Evolutionary conservation across 306 rosid species (phyloP), one percentile per base, ranked within the genome.

Genomic region (Alnus glutinosa): DNA sequence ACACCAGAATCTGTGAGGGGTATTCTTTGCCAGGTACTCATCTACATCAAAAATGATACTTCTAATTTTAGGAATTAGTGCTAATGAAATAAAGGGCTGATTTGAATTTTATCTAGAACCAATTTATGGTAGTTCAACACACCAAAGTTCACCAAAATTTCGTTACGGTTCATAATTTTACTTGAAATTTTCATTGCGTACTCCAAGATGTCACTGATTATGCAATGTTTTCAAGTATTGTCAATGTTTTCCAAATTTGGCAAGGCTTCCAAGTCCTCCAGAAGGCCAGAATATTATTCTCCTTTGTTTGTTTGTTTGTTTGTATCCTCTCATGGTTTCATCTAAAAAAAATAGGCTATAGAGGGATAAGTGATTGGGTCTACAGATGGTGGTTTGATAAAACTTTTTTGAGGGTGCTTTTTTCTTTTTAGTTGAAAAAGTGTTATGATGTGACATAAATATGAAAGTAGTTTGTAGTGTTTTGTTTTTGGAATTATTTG

Each of bases 11-110:
- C 97, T 19, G 97, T 94, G 77, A 89, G 84, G 88, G 89, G 73
- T 77, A 89, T 94, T 84, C 97, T 94, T 70, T 81, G 89, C 83
- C 97, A 94, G 98, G 98, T 94, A 91, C 62, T 84, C 75, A 72
- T 58, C 44, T 72, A 54, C 75, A 66, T 73, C 61, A 46, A 63
- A 16, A 34, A 30, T 64, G 52, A 36, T 57, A 16, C 46, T 51
- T 51, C 7, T 77, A 7, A 69, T 55, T 34, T 80, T 12, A 75
- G 42, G 55, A 66, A 62, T 73, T 57, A 18, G 61, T 82, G 75
- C 78, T 44, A 52, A 55, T 39, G 30, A 44, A 8, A 42, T 9
- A 7, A 68, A 68, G 50, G 51, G 15, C 30, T 42, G 13, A 67
- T 39, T 39, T 42, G 18, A 18, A 42, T 5, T 34, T 5, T 34